Evolutionary conservation across 352 stramenopile species (phyloP), one percentile per base, ranked within the genome.

Genomic region (Paralagenidium karlingii): DNA sequence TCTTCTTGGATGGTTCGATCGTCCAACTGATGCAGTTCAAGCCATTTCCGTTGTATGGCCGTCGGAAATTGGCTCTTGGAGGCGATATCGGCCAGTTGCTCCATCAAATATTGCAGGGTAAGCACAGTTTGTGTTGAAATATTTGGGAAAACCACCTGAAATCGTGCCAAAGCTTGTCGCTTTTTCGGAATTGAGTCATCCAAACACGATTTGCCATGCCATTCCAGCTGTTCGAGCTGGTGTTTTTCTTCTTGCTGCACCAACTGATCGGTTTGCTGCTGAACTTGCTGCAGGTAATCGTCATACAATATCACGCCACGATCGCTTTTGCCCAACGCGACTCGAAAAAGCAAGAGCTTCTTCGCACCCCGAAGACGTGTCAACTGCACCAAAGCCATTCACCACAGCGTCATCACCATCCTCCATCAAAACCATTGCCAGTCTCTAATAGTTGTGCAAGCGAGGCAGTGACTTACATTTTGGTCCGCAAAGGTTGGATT

Each of bases 401-500:
- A n/a, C n/a, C n/a, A n/a, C n/a, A n/a, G n/a, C n/a, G n/a, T n/a
- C n/a, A n/a, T n/a, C n/a, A n/a, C n/a, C n/a, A 33, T 16, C 16
- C 20, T 16, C 12, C 18, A 18, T 34, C 9, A 34, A 13, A 22
- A 29, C 10, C 28, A 13, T n/a, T 7, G 12, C 20, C 25, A 45
- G 16, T 13, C 10, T 26, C 12, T 40, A 11, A 22, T 31, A 8
- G 12, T 15, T 37, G 16, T 8, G 20, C 34, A 38, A 25, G n/a
- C n/a, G n/a, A 20, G 3, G 29, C 5, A 21, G 13, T 6, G n/a
- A 8, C 40, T 49, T 41, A 82, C 68, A 39, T 66, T 80, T 26
- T 80, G 65, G 34, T 80, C 68, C 13, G 78, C 52, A 20, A 73
- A 74, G n/a, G 69, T 77, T 13, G 63, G 58, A 43, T 77, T 83